phyloP scores from a whole-genome alignment of 2,329 filamentous ascomycete genomes.

The Pseudonectria buxi region DNA sequence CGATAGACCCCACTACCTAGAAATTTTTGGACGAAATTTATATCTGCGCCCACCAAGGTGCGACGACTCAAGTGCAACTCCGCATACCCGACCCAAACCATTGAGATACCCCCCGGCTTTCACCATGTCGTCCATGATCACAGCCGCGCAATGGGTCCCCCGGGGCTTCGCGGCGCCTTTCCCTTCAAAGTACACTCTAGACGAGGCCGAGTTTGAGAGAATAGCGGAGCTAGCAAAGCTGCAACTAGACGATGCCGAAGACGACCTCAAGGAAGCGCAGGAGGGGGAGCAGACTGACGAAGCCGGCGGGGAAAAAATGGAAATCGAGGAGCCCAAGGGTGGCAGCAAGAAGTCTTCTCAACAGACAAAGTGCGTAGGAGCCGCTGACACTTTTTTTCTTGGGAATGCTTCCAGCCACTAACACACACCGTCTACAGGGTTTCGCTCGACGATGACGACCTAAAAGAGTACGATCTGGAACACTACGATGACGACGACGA shows the following conservation, averaged over 20 bases:
- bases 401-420: constrained; percentile 3
- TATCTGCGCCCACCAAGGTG: constrained; percentile 11
- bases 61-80: constrained; percentile 1
- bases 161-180: constrained; percentile 71
- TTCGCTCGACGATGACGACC: constrained; percentile 63
- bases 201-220: constrained; percentile 68
- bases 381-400: no score
- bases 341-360: constrained; percentile 19
- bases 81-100: no score
- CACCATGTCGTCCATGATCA: constrained; percentile 63
- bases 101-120: constrained; percentile 23
- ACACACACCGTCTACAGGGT: constrained; percentile 32
- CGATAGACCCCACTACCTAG: constrained; percentile 33
- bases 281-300: constrained; percentile 29
- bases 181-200: constrained; percentile 66
- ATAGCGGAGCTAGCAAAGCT: constrained; percentile 69
- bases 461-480: constrained; percentile 94
- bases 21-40: constrained; percentile 30
- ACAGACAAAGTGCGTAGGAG: constrained; percentile 34
- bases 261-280: constrained; percentile 70
- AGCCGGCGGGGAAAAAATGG: constrained; percentile 19
- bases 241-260: constrained; percentile 86
- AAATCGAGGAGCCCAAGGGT: constrained; percentile 32
- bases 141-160: constrained; percentile 68
- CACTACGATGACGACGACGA: constrained; percentile 87